These are phyloP conservation scores for Fusarium sp. DNA, from an alignment of 2,329 filamentous ascomycete genomes.

Conservation along the genomic window DNA sequence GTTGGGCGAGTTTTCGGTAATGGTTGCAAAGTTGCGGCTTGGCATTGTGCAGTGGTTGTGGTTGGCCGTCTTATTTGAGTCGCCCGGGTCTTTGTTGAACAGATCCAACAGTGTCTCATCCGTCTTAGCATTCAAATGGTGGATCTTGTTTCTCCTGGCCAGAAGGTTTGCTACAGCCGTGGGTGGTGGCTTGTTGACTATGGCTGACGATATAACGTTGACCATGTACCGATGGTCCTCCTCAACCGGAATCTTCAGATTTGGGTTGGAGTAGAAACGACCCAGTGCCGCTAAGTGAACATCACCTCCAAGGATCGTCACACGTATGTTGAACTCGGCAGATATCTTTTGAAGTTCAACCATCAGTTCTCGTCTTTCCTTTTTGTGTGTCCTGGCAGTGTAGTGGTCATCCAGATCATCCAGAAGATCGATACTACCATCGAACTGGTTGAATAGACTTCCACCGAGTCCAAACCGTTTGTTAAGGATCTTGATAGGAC, in stretches of 20 bases:
- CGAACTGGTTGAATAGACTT: constrained; percentile 91
- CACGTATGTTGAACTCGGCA: constrained; percentile 84
- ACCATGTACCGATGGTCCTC: constrained; percentile 94
- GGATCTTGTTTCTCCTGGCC: constrained; percentile 86
- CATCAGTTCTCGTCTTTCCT: constrained; percentile 81
- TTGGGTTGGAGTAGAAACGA: constrained; percentile 92
- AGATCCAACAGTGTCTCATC: constrained; percentile 95
- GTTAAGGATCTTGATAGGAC: constrained; percentile 88
- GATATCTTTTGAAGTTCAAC: constrained; percentile 85
- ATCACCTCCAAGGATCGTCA: constrained; percentile 93
- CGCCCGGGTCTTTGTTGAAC: constrained; percentile 89
- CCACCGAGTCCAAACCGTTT: constrained; percentile 88
- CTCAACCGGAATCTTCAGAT: constrained; percentile 78
- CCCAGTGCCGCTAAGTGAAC: constrained; percentile 93
- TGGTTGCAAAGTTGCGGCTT: constrained; percentile 90
- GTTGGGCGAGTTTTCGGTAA: constrained; percentile 84
- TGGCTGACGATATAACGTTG: constrained; percentile 92
- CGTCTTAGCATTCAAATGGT: constrained; percentile 75
- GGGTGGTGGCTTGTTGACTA: constrained; percentile 93
- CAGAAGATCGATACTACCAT: constrained; percentile 90
- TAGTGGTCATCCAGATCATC: constrained; percentile 97
- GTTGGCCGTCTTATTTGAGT: constrained; percentile 73
- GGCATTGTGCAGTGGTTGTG: constrained; percentile 91
- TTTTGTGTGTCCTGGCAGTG: constrained; percentile 90
- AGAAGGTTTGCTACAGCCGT: constrained; percentile 89